A percentile compares a stretch with the other conserved stretches of the same genome.
Conservation (phyloP, 2,329 filamentous ascomycete genomes). For the Scytalidium sp. region DNA sequence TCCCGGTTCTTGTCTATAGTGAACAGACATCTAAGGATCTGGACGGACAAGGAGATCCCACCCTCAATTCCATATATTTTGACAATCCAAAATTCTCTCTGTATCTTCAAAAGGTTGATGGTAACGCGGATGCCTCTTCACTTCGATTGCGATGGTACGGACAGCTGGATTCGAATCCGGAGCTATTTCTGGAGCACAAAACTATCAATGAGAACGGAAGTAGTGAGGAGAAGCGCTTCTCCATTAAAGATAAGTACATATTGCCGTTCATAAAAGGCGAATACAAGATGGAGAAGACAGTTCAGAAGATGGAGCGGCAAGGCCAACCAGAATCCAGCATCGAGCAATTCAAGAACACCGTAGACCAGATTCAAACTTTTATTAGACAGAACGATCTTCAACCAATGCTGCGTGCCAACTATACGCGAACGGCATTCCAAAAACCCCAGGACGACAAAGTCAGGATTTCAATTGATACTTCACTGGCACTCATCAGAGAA, state of each 20-base stretch:
- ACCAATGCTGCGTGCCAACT: conserved; percentile 87
- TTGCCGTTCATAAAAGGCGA: conserved; percentile 81
- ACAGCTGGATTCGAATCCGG: conserved; percentile 72
- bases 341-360: conserved; percentile 66
- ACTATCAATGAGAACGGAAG: conserved; percentile 71
- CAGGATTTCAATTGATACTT: conserved; percentile 88
- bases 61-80: conserved; percentile 94
- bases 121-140: conserved; percentile 72
- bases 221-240: conserved; percentile 76
- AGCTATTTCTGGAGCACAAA: conserved; percentile 89
- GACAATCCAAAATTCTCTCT: conserved; percentile 84
- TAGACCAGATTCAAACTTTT: conserved; percentile 75
- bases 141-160: conserved; percentile 91
- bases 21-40: conserved; percentile 79
- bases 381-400: conserved; percentile 74
- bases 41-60: conserved; percentile 78
- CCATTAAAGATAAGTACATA: conserved; percentile 92
- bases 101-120: conserved; percentile 81
- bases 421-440: conserved; percentile 92
- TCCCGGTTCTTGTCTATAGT: conserved; percentile 92
- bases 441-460: conserved; percentile 90
- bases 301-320: conserved; percentile 81
- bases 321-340: conserved; percentile 65
- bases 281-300: conserved; percentile 88
- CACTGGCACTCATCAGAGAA: conserved; percentile 82